phyloP scores from a whole-genome alignment of 2,329 filamentous ascomycete species.

The Xylaria sp. region DNA sequence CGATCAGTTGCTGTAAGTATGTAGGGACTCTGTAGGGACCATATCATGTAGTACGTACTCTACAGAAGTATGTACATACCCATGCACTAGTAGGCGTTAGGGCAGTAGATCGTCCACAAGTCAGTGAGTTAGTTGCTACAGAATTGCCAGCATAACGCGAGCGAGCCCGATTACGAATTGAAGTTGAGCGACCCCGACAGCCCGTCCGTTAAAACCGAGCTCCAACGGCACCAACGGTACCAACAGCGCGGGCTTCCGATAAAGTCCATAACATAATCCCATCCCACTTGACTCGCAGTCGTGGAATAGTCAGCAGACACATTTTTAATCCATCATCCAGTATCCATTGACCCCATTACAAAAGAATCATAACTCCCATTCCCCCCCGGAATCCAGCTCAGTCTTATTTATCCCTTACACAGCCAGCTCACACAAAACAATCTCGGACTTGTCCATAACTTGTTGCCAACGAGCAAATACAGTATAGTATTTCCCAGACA shows the following conservation, averaged over 20 bases:
- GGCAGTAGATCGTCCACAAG: neutral
- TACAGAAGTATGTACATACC: neutral
- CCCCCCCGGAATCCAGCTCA: constrained; percentile 13
- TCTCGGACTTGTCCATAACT: neutral
- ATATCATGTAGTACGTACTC: neutral
- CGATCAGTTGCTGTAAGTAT: neutral
- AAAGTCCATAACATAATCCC: constrained; percentile 27
- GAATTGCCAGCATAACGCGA: constrained; percentile 25
- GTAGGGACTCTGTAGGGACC: neutral
- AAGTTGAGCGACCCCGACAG: constrained; percentile 36
- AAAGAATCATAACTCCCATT: constrained; percentile 38
- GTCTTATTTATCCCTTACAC: constrained; percentile 10
- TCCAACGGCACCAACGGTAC: constrained; percentile 2
- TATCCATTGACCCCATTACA: constrained; percentile 27
- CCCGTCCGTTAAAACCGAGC: constrained; percentile 46
- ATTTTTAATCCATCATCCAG: constrained; percentile 33
- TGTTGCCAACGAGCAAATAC: constrained; percentile 5
- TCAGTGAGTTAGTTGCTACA: neutral
- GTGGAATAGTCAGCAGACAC: constrained; percentile 38
- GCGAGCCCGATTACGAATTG: constrained; percentile 44
- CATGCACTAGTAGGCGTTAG: neutral
- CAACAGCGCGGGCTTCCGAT: constrained; percentile 25
- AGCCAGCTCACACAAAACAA: constrained; percentile 20
- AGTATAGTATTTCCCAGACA: constrained; percentile 18
- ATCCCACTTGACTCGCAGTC: neutral